phyloP scores from a whole-genome alignment of 2,329 filamentous ascomycete species.

The Beauveria scarabaeidicola region DNA sequence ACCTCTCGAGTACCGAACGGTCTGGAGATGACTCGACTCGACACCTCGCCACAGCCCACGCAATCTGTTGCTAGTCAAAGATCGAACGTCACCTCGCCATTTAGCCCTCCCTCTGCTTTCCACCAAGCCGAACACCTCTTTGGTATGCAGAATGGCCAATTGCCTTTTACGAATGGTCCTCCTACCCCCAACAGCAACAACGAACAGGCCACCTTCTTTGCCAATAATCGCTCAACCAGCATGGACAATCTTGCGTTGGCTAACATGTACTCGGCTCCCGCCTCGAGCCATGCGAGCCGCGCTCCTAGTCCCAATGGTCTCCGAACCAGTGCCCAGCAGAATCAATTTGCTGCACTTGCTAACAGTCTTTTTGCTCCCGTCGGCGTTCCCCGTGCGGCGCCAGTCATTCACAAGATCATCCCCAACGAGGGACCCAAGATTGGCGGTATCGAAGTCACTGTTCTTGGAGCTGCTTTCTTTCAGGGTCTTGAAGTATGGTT shows the following conservation, averaged over 20 bases:
- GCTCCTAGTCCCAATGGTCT: slow-evolving; percentile 61
- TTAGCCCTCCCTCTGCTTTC: slow-evolving; percentile 40
- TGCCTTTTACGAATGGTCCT: slow-evolving; percentile 45
- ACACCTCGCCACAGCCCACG: slow-evolving; percentile 42
- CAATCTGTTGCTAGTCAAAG: slow-evolving; percentile 31
- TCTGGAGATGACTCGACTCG: slow-evolving; percentile 74
- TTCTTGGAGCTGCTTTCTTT: slow-evolving; percentile 72
- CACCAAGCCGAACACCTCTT: slow-evolving; percentile 38
- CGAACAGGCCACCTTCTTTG: slow-evolving; percentile 49
- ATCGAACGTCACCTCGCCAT: slow-evolving; percentile 41
- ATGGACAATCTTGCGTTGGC: slow-evolving; percentile 57
- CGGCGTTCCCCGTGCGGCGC: slow-evolving; percentile 35
- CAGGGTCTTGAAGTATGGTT: slow-evolving; percentile 76
- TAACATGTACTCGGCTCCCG: slow-evolving; percentile 62
- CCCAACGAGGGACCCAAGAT: slow-evolving; percentile 73
- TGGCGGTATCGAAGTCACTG: slow-evolving; percentile 80
- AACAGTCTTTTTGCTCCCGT: slow-evolving; percentile 44
- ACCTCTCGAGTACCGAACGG: slow-evolving; percentile 62
- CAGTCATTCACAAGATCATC: slow-evolving; percentile 73
- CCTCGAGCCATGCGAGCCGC: slow-evolving; percentile 66
- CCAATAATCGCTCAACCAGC: slow-evolving; percentile 50
- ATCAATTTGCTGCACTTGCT: slow-evolving; percentile 37
- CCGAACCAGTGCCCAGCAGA: slow-evolving; percentile 34
- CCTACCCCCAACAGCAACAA: slow-evolving; percentile 59
- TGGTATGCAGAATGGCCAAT: slow-evolving; percentile 33